phyloP scores from a whole-genome alignment of 805 yeast species.

The Candida pseudoglaebosa region DNA sequence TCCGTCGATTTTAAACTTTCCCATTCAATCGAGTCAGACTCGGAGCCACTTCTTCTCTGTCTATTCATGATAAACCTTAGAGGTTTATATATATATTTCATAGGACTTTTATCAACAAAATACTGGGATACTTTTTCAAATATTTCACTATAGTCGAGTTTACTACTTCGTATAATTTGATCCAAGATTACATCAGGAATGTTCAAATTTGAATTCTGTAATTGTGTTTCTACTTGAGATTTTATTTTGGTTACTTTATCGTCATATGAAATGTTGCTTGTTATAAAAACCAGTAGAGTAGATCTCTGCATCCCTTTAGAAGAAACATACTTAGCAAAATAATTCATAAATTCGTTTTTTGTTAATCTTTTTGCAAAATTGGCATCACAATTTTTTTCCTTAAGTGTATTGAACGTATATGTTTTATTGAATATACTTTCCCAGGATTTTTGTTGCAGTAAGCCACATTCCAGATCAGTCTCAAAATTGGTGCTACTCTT shows the following conservation, averaged over 20 bases:
- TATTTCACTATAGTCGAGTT: background rate
- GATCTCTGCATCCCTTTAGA: constrained; percentile 12
- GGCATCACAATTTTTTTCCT: constrained; percentile 31
- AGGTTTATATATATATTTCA: background rate
- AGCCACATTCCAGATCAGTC: constrained; percentile 12
- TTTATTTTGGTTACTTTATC: background rate
- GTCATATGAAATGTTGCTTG: background rate
- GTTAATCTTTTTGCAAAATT: constrained; percentile 26
- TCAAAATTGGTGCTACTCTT: constrained; percentile 23
- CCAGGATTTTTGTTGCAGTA: constrained; percentile 44
- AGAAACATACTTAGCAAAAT: constrained; percentile 12
- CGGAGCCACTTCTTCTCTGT: background rate
- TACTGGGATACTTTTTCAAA: background rate
- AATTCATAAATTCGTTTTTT: constrained; percentile 13
- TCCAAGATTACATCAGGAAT: constrained; percentile 2
- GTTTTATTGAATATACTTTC: constrained; percentile 46
- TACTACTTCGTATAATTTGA: background rate
- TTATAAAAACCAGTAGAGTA: constrained; percentile 9
- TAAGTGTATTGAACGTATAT: constrained; percentile 34
- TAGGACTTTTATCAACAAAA: background rate
- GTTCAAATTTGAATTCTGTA: background rate
- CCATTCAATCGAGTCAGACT: background rate
- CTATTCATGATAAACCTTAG: background rate
- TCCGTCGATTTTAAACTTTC: background rate
- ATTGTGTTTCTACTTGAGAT: background rate